Base-by-base conservation (phyloP, 2,329 filamentous ascomycete species). In the Aspergillus ustus region DNA sequence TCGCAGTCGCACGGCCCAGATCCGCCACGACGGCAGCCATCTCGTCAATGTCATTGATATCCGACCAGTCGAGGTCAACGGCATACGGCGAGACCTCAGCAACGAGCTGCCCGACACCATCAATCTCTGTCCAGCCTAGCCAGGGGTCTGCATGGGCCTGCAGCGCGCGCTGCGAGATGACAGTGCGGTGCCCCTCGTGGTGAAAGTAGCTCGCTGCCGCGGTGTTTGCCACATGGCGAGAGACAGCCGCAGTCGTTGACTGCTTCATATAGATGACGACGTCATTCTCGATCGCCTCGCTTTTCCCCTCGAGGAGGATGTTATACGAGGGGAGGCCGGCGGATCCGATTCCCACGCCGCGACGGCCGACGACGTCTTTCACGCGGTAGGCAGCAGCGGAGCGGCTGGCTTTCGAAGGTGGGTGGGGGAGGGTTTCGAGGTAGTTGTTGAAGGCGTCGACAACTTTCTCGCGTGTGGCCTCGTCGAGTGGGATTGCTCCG, bases 21-120 rank as follows among this genome's bases (percentile, higher is more conserved):
- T 67, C 65, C 7, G 59, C 62, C 13, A 66, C 62, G 2, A 64
- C 60, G 3, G 57, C 44, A 3, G 53, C 61, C 43, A 66, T 66
- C 57, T 67, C 62, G 9, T 57, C 57, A 17, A 54, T 28, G 8
- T 66, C 50, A 28, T 67, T 61, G 53, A 67, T 67, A 19, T 67
- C 65, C 1, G 65, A 65, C 65, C 65, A 67, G 37, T 67, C 63
- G 4, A 67, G 60, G 48, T 67, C 65, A 7, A 67, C 64, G 1
- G 65, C 64, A n/a, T 67, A 67, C 9, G 65, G 65, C 4, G 64
- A 66, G 19, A 67, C 65, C 48, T 67, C 65, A 5, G 65, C 65
- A 22, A 67, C 65, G n/a, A 67, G 59, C 58, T 66, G 65, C 11
- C 65, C 65, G 9, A 57, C 60, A 28, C 65, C 65, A 31, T 67